Conservation (phyloP, 2,329 filamentous ascomycete species). For the Neurospora sp. region DNA sequence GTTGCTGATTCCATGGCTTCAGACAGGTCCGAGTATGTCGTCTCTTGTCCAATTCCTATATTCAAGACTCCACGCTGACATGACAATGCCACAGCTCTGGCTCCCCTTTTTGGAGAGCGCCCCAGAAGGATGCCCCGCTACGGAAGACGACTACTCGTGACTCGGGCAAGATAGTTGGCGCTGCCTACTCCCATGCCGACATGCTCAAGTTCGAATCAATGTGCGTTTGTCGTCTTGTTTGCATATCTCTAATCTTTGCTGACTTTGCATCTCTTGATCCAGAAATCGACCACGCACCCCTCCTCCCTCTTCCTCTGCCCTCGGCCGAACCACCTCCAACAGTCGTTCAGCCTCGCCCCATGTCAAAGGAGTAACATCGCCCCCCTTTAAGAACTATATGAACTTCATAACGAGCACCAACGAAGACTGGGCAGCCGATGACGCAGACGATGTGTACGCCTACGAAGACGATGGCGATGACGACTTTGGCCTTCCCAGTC, state of each 20-base stretch:
- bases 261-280: slow-evolving; percentile 2
- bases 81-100: slow-evolving; percentile 48
- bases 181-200: slow-evolving; percentile 92
- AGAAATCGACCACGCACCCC: slow-evolving; percentile 70
- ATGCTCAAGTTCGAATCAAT: slow-evolving; percentile 78
- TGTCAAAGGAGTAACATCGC: slow-evolving; percentile 43
- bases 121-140: slow-evolving; percentile 40
- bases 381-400: slow-evolving; percentile 64
- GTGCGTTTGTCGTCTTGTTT: slow-evolving; percentile 38
- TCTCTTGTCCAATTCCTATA: slow-evolving; percentile 14
- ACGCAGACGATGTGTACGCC: slow-evolving; percentile 63
- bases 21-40: slow-evolving; percentile 54
- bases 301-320: slow-evolving; percentile 47
- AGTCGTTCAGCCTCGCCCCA: slow-evolving; percentile 43
- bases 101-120: slow-evolving; percentile 79
- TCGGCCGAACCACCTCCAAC: slow-evolving; percentile 34
- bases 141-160: slow-evolving; percentile 49
- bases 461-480: slow-evolving; percentile 87
- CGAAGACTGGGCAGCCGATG: slow-evolving; percentile 70
- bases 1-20: slow-evolving; percentile 11
- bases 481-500: slow-evolving; percentile 87
- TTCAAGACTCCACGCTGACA: slow-evolving; percentile 12
- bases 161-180: slow-evolving; percentile 72
- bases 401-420: slow-evolving; percentile 74
- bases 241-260: slow-evolving; percentile 1